phyloP scores from a whole-genome alignment of 1,284 basidiomycete genomes.

The Ceratorhiza oryzae-sativae region DNA sequence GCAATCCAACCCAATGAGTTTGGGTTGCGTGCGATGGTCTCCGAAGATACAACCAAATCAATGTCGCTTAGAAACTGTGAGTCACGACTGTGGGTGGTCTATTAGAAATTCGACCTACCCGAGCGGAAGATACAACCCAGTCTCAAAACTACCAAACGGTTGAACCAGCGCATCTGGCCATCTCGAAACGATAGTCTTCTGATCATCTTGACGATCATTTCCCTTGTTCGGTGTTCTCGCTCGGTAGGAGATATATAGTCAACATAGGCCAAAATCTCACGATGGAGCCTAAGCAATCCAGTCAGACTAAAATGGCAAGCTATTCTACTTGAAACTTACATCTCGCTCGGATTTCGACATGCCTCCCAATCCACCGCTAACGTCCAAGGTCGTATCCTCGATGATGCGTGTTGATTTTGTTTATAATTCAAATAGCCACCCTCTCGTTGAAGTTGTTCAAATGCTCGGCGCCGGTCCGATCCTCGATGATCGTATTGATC shows the following conservation, averaged over 20 bases:
- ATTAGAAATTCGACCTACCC: conserved; percentile 66
- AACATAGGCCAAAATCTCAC: conserved; percentile 85
- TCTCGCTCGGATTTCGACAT: conserved; percentile 79
- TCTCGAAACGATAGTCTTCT: conserved; percentile 63
- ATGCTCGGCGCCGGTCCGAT: conserved; percentile 47
- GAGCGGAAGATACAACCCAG: conserved; percentile 90
- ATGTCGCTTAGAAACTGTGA: conserved; percentile 64
- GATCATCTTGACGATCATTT: conserved; percentile 78
- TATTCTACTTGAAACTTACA: conserved; percentile 59
- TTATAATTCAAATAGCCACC: conserved; percentile 65
- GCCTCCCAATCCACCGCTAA: conserved; percentile 77
- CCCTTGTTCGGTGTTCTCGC: conserved; percentile 84
- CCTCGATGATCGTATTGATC: conserved; percentile 37
- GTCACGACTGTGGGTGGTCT: conserved; percentile 25
- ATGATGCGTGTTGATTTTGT: conserved; percentile 64
- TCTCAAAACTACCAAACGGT: conserved; percentile 94
- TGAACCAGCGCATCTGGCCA: conserved; percentile 85
- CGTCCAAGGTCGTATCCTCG: conserved; percentile 80
- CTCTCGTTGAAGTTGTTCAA: conserved; percentile 50
- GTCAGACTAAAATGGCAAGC: conserved; percentile 23
- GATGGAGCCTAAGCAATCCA: conserved; percentile 67
- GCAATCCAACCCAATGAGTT: conserved; percentile 59
- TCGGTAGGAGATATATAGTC: conserved; percentile 87
- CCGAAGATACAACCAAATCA: conserved; percentile 76
- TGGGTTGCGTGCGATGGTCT: conserved; percentile 59